Percentiles rank a stretch among this genome's conserved stretches.
Conservation (phyloP, 352 stramenopile genomes). For the Phytopythium helicoides region DNA sequence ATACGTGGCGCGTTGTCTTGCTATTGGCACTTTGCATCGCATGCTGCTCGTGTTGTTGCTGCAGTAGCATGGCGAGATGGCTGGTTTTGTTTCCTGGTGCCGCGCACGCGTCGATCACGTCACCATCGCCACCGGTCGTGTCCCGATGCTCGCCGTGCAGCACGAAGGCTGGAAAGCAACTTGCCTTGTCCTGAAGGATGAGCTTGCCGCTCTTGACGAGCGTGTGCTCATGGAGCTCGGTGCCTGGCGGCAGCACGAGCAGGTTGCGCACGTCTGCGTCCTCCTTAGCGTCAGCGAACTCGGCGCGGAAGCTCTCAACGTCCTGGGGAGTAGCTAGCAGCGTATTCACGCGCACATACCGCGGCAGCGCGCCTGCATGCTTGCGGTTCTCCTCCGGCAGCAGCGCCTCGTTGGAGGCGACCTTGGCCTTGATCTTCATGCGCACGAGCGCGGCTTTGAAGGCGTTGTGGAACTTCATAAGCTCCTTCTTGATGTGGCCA, state of each 20-base stretch:
- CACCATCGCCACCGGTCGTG: constrained; percentile 41
- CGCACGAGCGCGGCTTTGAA: constrained; percentile 74
- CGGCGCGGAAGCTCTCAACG: constrained; percentile 36
- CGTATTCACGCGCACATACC: constrained; percentile 95
- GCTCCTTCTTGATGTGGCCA: constrained; percentile 84
- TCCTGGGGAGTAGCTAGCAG: constrained; percentile 58
- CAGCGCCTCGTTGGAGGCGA: constrained; percentile 74
- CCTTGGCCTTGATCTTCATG: constrained; percentile 81
- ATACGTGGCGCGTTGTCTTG: constrained; percentile 73
- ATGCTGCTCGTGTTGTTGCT: constrained; percentile 59
- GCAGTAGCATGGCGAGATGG: constrained; percentile 93
- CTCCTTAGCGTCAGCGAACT: constrained; percentile 50
- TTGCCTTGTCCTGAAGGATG: constrained; percentile 97
- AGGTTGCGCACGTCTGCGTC: constrained; percentile 90
- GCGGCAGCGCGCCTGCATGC: constrained; percentile 59
- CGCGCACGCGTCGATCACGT: constrained; percentile 96
- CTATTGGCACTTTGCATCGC: constrained; percentile 11
- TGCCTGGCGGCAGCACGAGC: constrained; percentile 88
- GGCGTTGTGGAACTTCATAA: constrained; percentile 70
- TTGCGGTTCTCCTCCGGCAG: constrained; percentile 79
- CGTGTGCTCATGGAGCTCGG: constrained; percentile 81
- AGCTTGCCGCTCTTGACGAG: constrained; percentile 86
- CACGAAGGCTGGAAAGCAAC: constrained; percentile 96
- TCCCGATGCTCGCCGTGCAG: constrained; percentile 79
- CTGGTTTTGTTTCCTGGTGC: constrained; percentile 99